phyloP scores from a whole-genome alignment of 345 rosid genomes.

The Ailanthus altissimus region DNA sequence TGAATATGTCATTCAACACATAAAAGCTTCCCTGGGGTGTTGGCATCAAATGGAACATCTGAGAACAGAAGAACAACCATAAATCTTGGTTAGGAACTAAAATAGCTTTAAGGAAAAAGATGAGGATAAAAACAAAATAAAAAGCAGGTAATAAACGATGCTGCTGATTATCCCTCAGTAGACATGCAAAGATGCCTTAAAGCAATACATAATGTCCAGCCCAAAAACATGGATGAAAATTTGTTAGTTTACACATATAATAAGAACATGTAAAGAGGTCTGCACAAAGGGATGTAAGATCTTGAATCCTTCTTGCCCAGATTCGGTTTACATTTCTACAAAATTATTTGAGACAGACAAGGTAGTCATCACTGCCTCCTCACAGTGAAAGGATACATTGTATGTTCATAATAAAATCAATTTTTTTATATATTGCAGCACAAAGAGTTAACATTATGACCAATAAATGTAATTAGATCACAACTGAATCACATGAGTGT shows the following conservation, averaged over 20 bases:
- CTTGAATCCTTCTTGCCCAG: neutral
- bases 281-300: neutral
- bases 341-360: neutral
- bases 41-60: slow-evolving; percentile 99
- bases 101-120: neutral
- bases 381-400: neutral
- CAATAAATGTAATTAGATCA: neutral
- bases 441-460: neutral
- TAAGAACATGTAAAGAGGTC: neutral
- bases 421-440: neutral
- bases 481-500: neutral
- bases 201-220: neutral
- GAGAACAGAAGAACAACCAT: slow-evolving; percentile 28
- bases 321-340: neutral
- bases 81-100: slow-evolving; percentile 8
- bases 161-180: neutral
- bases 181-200: neutral
- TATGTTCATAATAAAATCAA: neutral
- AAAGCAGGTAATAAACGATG: neutral
- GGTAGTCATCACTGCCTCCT: neutral
- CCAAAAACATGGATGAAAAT: neutral
- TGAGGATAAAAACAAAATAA: neutral
- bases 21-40: slow-evolving; percentile 91
- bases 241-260: neutral
- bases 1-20: slow-evolving; percentile 90